These are phyloP conservation scores for Volvox carteri DNA, from an alignment of 163 green algal species.

Conservation along the genomic window DNA sequence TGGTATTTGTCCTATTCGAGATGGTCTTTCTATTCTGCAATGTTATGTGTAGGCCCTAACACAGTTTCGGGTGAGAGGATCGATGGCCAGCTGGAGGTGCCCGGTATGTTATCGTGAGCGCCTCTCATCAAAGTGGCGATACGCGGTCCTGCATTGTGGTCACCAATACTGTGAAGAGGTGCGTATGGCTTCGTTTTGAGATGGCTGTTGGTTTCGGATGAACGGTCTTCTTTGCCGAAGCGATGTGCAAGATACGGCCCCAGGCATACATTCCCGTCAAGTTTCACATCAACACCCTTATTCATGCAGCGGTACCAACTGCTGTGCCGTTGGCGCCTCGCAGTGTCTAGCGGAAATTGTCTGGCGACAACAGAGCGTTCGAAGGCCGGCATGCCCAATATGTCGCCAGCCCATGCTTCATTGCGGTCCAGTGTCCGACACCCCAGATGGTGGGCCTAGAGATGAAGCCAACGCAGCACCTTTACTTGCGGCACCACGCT, in stretches of 20 bases:
- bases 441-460: not conserved
- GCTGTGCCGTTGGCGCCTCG: not conserved
- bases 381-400: slow-evolving; percentile 16
- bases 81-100: slow-evolving; percentile 1
- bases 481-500: not conserved
- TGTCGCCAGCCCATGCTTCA: slow-evolving; percentile 44
- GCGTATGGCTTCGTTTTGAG: not conserved
- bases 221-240: not conserved
- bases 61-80: no score
- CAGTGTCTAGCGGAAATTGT: slow-evolving; percentile 47
- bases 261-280: not conserved
- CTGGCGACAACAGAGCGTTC: slow-evolving; percentile 16
- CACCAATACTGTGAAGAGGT: slow-evolving; percentile 24
- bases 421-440: not conserved
- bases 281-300: not conserved
- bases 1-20: no score
- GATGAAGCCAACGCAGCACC: not conserved
- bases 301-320: not conserved
- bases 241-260: no score
- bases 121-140: not conserved
- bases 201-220: not conserved
- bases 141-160: not conserved
- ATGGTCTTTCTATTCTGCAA: no score
- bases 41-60: no score
- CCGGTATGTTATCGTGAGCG: slow-evolving; percentile 29